phyloP scores from a whole-genome alignment of 176 grass and related monocot species.

The Saccharum officinarum region DNA sequence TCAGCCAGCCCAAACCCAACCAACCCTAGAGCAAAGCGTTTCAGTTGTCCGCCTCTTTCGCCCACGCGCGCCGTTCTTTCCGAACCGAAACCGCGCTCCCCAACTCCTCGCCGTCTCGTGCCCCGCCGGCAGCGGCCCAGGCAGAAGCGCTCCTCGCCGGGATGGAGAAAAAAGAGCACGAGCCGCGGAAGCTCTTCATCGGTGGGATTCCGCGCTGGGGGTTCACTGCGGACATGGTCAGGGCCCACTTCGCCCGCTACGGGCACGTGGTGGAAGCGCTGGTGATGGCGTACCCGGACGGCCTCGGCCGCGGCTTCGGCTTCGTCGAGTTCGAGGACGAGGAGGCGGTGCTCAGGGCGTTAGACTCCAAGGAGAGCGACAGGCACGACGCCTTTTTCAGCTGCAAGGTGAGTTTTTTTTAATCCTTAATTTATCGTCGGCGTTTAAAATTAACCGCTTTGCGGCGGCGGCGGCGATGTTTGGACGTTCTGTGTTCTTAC shows the following conservation, averaged over 20 bases:
- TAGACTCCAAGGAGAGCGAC: constrained; percentile 34
- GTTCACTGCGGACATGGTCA: constrained; percentile 20
- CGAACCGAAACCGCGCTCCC: background rate
- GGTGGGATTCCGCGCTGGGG: constrained; percentile 42
- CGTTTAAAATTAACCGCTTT: background rate
- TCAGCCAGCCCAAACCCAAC: background rate
- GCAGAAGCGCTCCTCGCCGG: background rate
- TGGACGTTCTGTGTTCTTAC: background rate
- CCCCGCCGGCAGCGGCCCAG: background rate
- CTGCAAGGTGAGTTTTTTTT: constrained; percentile 32
- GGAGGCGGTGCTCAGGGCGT: constrained; percentile 26
- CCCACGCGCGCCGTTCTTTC: constrained; percentile 4
- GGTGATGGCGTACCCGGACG: constrained; percentile 34
- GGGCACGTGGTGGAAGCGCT: constrained; percentile 45
- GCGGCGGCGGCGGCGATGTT: background rate
- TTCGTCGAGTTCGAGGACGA: constrained; percentile 74
- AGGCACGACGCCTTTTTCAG: constrained; percentile 41
- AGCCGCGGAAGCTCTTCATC: constrained; percentile 60
- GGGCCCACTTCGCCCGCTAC: constrained; percentile 53
- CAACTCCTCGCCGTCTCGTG: background rate
- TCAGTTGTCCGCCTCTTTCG: background rate
- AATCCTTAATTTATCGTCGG: background rate
- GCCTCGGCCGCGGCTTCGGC: constrained; percentile 49
- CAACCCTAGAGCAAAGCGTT: constrained; percentile 15
- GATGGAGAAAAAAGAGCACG: background rate